A percentile compares a stretch with the other conserved stretches of the same genome.
Evolutionary conservation across 2,329 filamentous ascomycete species (phyloP).

Genomic region (Phyllosticta citrichinensis): DNA sequence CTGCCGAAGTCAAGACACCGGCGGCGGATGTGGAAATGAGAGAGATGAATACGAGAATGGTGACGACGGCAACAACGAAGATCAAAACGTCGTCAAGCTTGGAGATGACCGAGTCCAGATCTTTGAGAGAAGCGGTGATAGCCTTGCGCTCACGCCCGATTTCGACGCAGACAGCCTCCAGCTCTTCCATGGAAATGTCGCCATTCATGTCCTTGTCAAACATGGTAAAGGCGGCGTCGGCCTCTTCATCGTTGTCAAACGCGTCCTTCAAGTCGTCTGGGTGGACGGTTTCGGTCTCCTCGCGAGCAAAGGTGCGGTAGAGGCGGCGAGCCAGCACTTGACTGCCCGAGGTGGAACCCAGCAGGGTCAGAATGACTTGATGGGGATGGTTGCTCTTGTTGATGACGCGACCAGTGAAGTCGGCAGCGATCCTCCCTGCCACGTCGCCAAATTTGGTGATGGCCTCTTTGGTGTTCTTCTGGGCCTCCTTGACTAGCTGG

Average conservation of each 20-base stretch:
- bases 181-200: constrained; percentile 89
- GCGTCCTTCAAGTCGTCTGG: constrained; percentile 68
- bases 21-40: constrained; percentile 86
- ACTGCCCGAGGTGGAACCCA: constrained; percentile 61
- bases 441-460: constrained; percentile 76
- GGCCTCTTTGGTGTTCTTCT: constrained; percentile 64
- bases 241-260: constrained; percentile 75
- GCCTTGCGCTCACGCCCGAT: constrained; percentile 91
- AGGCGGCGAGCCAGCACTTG: constrained; percentile 80
- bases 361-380: constrained; percentile 71
- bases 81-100: constrained; percentile 85
- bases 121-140: constrained; percentile 88
- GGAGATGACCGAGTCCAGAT: constrained; percentile 83
- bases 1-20: constrained; percentile 78
- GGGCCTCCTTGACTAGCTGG: constrained; percentile 55
- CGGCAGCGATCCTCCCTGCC: constrained; percentile 75
- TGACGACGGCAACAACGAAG: constrained; percentile 73
- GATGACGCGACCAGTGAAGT: constrained; percentile 70
- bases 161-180: constrained; percentile 87
- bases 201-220: constrained; percentile 97
- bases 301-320: constrained; percentile 74
- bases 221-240: constrained; percentile 78
- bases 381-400: constrained; percentile 66
- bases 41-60: constrained; percentile 77
- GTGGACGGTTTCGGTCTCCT: constrained; percentile 64